Evolutionary conservation across 495 filamentous ascomycete species (phyloP).

Genomic region (Xylaria palmicola): DNA sequence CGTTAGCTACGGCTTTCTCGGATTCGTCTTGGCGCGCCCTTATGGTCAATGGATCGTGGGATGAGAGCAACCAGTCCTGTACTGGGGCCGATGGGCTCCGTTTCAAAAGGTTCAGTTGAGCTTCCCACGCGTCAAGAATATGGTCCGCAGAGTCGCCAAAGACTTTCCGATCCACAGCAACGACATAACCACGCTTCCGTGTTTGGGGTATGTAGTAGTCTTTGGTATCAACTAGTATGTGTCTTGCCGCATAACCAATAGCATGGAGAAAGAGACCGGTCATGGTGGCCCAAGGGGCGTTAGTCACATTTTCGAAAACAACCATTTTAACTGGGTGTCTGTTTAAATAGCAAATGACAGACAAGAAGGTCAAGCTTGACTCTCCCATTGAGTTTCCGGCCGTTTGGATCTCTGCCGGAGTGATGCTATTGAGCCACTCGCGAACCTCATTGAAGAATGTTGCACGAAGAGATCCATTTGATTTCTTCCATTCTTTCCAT

Average conservation of each 20-base stretch:
- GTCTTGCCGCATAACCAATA: conserved; percentile 55
- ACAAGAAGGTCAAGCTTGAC: conserved; percentile 68
- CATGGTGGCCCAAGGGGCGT: conserved; percentile 63
- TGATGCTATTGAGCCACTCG: conserved; percentile 4
- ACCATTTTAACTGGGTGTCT: conserved; percentile 60
- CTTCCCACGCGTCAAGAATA: conserved; percentile 21
- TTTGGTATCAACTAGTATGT: conserved; percentile 62
- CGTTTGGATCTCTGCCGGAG: conserved; percentile 6
- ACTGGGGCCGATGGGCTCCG: conserved; percentile 63
- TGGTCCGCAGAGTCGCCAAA: conserved; percentile 20
- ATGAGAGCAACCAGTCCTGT: conserved; percentile 58
- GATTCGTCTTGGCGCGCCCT: conserved; percentile 42
- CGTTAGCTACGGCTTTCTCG: conserved; percentile 26
- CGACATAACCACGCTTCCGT: conserved; percentile 67
- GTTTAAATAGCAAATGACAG: conserved; percentile 57
- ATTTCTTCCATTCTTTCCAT: conserved; percentile 8
- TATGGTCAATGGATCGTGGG: conserved; percentile 58
- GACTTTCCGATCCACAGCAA: conserved; percentile 53
- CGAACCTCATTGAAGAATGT: conserved; percentile 13
- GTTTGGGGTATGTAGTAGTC: conserved; percentile 81
- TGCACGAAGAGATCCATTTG: neutral
- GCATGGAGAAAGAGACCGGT: conserved; percentile 42
- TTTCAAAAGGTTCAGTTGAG: conserved; percentile 43
- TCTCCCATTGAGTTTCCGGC: conserved; percentile 54
- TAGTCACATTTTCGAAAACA: conserved; percentile 71